Evolutionary conservation across 2,329 filamentous ascomycete species (phyloP).

Genomic region (Leptoxyphium fumago): DNA sequence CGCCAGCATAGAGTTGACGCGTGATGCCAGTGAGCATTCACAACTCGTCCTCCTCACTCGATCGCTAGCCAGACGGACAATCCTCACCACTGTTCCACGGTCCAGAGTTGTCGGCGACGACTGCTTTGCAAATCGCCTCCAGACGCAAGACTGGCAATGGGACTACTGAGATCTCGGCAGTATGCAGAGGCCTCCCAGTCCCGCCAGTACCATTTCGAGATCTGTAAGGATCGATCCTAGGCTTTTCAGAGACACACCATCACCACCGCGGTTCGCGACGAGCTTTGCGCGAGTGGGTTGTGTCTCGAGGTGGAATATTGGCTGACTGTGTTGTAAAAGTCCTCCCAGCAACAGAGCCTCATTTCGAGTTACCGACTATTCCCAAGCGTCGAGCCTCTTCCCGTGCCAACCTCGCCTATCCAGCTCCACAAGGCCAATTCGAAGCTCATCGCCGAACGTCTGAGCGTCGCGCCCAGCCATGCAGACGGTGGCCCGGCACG

Average conservation of each 20-base stretch:
- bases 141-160: neutral
- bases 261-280: too few species aligned
- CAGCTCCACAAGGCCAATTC: constrained; percentile 5
- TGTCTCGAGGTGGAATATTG: too few species aligned
- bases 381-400: constrained; percentile 14
- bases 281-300: too few species aligned
- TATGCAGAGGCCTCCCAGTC: neutral
- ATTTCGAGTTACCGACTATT: constrained; percentile 12
- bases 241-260: too few species aligned
- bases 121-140: too few species aligned
- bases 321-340: neutral
- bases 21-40: too few species aligned
- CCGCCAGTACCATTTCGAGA: neutral
- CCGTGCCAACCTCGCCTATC: constrained; percentile 10
- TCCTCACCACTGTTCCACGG: too few species aligned
- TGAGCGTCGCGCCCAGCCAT: neutral
- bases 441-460: constrained; percentile 6
- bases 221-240: neutral
- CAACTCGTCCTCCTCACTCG: too few species aligned
- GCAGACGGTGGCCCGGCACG: neutral
- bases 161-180: neutral
- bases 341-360: neutral
- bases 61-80: too few species aligned
- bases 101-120: too few species aligned
- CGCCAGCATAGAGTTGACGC: too few species aligned